These are phyloP conservation scores for Ophiostoma triangulosporum DNA, from an alignment of 2,329 filamentous ascomycete genomes.

Conservation along the genomic window DNA sequence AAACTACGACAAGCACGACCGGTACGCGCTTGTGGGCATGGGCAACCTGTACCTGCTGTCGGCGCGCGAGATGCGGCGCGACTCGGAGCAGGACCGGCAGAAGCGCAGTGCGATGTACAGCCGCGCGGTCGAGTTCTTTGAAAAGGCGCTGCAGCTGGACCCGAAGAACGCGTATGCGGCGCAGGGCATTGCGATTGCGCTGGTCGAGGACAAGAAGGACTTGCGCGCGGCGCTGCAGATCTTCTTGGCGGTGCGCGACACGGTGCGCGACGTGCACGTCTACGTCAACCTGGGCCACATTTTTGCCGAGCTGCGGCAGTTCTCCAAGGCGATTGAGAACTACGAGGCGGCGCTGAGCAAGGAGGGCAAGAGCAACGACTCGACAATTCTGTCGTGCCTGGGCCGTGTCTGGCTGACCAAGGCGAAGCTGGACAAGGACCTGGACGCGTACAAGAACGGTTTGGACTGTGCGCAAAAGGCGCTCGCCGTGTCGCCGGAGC, in stretches of 20 bases:
- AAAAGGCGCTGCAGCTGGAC: constrained; percentile 92
- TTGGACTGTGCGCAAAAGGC: constrained; percentile 56
- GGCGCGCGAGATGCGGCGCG: constrained; percentile 86
- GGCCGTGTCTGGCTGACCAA: constrained; percentile 78
- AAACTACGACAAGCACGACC: constrained; percentile 90
- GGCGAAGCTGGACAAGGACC: constrained; percentile 49
- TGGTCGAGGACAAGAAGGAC: constrained; percentile 91
- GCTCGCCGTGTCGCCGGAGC: constrained; percentile 63
- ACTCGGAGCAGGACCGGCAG: constrained; percentile 79
- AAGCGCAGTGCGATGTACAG: constrained; percentile 78
- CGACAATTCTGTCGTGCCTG: constrained; percentile 69
- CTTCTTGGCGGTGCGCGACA: constrained; percentile 82
- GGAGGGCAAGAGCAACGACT: constrained; percentile 59
- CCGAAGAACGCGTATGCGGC: constrained; percentile 91
- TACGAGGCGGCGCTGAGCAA: constrained; percentile 78
- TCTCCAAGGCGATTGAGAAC: constrained; percentile 80
- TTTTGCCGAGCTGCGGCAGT: constrained; percentile 82
- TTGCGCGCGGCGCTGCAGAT: constrained; percentile 70
- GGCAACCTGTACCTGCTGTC: constrained; percentile 80
- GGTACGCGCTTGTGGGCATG: constrained; percentile 95
- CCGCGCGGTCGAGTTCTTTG: constrained; percentile 94
- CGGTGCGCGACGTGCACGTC: constrained; percentile 74
- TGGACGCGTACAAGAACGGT: constrained; percentile 43
- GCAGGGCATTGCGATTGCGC: constrained; percentile 85
- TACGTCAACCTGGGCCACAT: constrained; percentile 90